Evolutionary conservation across 768 basidiomycete genomes (phyloP).

Genomic region (Piloderma croceum): DNA sequence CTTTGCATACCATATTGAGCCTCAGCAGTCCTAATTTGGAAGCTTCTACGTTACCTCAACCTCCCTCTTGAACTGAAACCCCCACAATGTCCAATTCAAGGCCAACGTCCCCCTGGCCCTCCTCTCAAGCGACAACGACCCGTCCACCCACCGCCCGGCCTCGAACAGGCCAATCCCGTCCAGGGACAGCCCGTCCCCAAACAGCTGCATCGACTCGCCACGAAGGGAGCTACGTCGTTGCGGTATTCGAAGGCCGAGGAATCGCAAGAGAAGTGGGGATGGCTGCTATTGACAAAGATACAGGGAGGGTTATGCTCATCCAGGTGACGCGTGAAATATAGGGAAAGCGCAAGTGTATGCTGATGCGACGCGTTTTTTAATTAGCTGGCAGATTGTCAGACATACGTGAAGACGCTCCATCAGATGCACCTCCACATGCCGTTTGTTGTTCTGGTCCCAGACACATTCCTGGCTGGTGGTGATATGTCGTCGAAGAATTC

Average conservation of each 20-base stretch:
- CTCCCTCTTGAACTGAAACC: too few species aligned
- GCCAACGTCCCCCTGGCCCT: neutral
- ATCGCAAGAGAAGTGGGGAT: conserved; percentile 82
- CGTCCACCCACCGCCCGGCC: conserved; percentile 43
- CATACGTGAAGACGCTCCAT: conserved; percentile 84
- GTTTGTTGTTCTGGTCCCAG: conserved; percentile 68
- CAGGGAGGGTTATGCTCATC: conserved; percentile 67
- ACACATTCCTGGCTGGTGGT: conserved; percentile 65
- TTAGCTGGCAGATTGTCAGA: conserved; percentile 85
- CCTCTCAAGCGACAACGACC: conserved; percentile 19
- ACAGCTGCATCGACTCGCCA: conserved; percentile 55
- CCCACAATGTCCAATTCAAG: conserved; percentile 1
- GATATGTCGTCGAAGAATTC: conserved; percentile 47
- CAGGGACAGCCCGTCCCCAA: conserved; percentile 57
- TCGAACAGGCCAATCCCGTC: conserved; percentile 53
- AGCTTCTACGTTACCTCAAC: too few species aligned
- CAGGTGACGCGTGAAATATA: conserved; percentile 47
- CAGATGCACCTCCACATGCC: conserved; percentile 80
- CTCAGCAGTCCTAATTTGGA: too few species aligned
- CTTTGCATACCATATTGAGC: too few species aligned
- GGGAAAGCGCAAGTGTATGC: conserved; percentile 3
- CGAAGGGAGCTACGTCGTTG: conserved; percentile 60
- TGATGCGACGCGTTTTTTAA: conserved; percentile 1
- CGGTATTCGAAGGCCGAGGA: conserved; percentile 72
- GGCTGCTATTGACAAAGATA: conserved; percentile 77